Base-by-base conservation (phyloP, 192 early-diverging fungal species). In the Backusella parvicylindrica region DNA sequence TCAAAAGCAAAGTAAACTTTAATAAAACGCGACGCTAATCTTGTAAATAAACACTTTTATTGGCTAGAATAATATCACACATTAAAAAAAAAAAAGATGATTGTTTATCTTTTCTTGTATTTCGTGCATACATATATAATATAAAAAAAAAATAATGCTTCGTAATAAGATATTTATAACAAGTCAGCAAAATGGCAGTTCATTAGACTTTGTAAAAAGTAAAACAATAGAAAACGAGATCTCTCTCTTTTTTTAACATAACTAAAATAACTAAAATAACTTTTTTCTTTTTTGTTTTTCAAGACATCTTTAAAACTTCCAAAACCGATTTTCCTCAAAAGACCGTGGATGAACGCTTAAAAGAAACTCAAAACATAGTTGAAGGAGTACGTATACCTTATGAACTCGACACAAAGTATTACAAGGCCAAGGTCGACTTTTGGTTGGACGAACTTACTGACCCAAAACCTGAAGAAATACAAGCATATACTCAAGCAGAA, bases 321-420 rank as follows among this genome's bases (percentile, higher is more conserved):
- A 49, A 64, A 50, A 68, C 32, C n/a, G 66, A 37, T 1, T 66
- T 79, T 9, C 77, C 77, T 18, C 21, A 50, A 26, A 12, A 35
- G 30, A 15, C 47, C 12, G 49, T 68, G 16, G 70, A 78, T 38
- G 43, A 68, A 32, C 64, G 41, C 37, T 33, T 73, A 50, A 53
- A 63, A 70, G 26, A 67, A 65, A 36, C 75, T 43, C 12, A 36
- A 53, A 26, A 75, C 74, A 37, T 80, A 74, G 50, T 81, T 30
- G 38, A 83, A 15, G 86, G 86, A 13, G 68, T 81, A 2, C 82
- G 71, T 33, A 80, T 87, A 53, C 89, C 89, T 28, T 88, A 84
- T 81, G 83, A 67, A 1, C 83, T 93, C 36, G 77, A 86, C 23
- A 93, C 87, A 33, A 91, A 91, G 65, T 93, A 93, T 79, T 93